Base-by-base conservation (phyloP, 148 eudicot species). In the Gaultheria prostrata region DNA sequence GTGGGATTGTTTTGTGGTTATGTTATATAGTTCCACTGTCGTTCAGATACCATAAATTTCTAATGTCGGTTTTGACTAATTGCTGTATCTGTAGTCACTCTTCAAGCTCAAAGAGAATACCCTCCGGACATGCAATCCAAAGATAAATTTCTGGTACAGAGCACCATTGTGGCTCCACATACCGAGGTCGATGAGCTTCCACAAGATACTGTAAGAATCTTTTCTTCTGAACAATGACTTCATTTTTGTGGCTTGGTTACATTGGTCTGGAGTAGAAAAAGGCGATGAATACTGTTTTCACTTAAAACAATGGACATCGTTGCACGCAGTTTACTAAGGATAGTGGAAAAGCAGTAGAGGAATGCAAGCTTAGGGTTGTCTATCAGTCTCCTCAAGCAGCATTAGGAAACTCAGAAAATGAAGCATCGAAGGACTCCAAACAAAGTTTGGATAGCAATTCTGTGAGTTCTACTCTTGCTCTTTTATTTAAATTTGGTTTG, bases 81-180 rank as follows among this genome's bases (percentile, higher is more conserved):
- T 81, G 67, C 73, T 89, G 79, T 81, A 76, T 77, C 81, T 92
- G 84, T 86, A 95, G 98, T 95, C 61, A 95, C 98, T 83, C 91
- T 94, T 75, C 98, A 94, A 89, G 95, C 95, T 87, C 98, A 95
- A 86, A 85, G 84, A 71, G 97, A 94, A 83, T 92, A 89, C 88
- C 98, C 95, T 46, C 91, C 91, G 48, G 95, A 92, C 79, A 91
- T 91, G 98, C 94, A 89, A 82, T 90, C 92, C 89, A 95, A 87
- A 86, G 98, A 95, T 88, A 95, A 95, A 78, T 95, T 95, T 90
- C 98, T 95, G 65, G 89, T 95, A 49, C 98, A 95, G 82, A 90
- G 98, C 86, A 93, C 98, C 43, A 61, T 88, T 59, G 94, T 95
- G 65, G 53, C 95, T 83, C 81, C 92, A 80, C 69, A 92, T 84